A percentile compares a stretch with the other conserved stretches of the same genome.
Conservation (phyloP, 768 basidiomycete genomes). For the Tremella fuciformis region DNA sequence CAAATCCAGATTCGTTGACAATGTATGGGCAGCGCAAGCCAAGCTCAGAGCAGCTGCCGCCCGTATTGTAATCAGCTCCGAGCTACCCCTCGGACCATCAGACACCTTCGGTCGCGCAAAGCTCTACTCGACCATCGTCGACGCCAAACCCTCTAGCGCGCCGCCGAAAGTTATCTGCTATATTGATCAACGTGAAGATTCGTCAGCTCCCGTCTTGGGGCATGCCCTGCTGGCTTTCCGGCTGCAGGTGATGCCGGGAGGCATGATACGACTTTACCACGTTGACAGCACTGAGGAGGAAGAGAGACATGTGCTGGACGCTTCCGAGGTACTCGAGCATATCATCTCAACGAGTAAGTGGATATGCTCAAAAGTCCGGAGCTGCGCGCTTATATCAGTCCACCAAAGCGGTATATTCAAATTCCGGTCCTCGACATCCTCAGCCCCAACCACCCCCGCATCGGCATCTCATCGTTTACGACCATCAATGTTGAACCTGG, state of each 20-base stretch:
- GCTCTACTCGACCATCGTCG: slow-evolving; percentile 87
- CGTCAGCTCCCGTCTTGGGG: neutral
- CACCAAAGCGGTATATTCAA: slow-evolving; percentile 79
- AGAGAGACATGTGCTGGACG: slow-evolving; percentile 4
- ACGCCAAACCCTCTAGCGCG: slow-evolving; percentile 53
- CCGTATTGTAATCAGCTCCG: slow-evolving; percentile 61
- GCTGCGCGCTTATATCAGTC: slow-evolving; percentile 10
- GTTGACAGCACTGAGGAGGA: slow-evolving; percentile 20
- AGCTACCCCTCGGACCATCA: slow-evolving; percentile 58
- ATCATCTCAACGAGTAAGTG: slow-evolving; percentile 49
- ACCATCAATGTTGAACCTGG: slow-evolving; percentile 82
- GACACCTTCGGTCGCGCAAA: slow-evolving; percentile 54
- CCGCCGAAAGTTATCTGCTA: slow-evolving; percentile 68
- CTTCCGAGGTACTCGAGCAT: neutral
- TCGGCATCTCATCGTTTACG: slow-evolving; percentile 63
- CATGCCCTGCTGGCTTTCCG: slow-evolving; percentile 61
- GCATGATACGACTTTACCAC: slow-evolving; percentile 68
- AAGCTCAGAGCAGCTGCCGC: slow-evolving; percentile 61
- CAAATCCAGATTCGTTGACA: slow-evolving; percentile 80
- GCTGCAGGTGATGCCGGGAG: slow-evolving; percentile 78
- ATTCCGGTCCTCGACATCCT: slow-evolving; percentile 72
- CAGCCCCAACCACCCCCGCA: slow-evolving; percentile 82
- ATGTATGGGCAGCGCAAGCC: slow-evolving; percentile 84
- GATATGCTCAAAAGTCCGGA: slow-evolving; percentile 71
- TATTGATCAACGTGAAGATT: slow-evolving; percentile 61